These are phyloP conservation scores for Echeveria elegans DNA, from an alignment of 164 flowering plant genomes.

Conservation along the genomic window DNA sequence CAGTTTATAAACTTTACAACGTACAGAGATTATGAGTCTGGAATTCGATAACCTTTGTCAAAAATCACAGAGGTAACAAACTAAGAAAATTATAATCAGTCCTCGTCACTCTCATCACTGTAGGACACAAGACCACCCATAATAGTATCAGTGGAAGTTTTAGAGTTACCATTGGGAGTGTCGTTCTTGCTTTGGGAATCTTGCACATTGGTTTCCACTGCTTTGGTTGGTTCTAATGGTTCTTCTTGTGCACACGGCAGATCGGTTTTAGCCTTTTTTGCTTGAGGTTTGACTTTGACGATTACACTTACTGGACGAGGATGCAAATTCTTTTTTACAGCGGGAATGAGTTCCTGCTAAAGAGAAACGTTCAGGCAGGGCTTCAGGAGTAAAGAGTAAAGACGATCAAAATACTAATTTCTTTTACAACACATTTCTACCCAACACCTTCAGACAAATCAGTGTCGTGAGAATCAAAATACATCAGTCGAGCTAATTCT, in stretches of 20 bases:
- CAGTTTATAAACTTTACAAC: not conserved
- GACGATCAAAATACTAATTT: not conserved
- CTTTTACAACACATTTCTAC: not conserved
- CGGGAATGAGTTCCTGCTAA: constrained; percentile 36
- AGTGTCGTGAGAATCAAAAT: not conserved
- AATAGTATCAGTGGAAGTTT: constrained; percentile 14
- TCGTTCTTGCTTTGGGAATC: constrained; percentile 10
- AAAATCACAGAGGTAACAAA: not conserved
- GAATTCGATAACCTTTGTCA: not conserved
- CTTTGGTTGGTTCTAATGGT: constrained; percentile 8
- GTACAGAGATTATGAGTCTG: not conserved
- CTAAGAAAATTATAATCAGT: constrained; percentile 12
- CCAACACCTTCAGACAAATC: not conserved
- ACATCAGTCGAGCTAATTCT: not conserved
- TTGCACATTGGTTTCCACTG: constrained; percentile 2
- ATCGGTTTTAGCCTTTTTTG: constrained; percentile 65
- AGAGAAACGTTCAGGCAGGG: not conserved
- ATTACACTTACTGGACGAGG: constrained; percentile 43
- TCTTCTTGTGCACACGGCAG: constrained; percentile 15
- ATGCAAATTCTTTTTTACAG: constrained; percentile 45
- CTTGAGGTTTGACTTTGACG: constrained; percentile 66
- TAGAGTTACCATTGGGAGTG: constrained; percentile 14
- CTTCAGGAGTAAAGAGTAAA: not conserved
- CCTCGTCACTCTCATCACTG: constrained; percentile 90
- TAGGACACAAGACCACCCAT: constrained; percentile 48